phyloP scores from a whole-genome alignment of 2,329 filamentous ascomycete genomes.

The Sporothrix curviconia region DNA sequence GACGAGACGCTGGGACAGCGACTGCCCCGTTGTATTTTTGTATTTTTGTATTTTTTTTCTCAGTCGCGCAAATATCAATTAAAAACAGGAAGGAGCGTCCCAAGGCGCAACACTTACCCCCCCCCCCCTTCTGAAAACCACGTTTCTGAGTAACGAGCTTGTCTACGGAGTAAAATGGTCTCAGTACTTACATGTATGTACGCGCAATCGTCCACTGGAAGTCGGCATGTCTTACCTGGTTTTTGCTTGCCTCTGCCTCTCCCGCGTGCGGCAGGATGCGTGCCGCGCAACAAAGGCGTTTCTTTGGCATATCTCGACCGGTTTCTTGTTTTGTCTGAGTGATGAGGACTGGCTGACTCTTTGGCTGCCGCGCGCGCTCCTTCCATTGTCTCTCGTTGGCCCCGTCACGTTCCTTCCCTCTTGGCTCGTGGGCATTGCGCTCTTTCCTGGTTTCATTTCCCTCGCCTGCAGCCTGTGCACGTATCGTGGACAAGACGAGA shows the following conservation, averaged over 20 bases:
- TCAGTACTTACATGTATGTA: too few relatives aligned
- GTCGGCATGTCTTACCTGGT: neutral
- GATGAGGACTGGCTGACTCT: neutral
- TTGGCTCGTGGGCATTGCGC: neutral
- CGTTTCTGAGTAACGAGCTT: too few relatives aligned
- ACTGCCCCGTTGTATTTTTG: neutral
- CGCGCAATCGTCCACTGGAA: neutral
- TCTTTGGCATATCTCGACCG: neutral
- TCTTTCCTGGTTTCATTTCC: neutral
- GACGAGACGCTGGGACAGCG: slow-evolving; percentile 17
- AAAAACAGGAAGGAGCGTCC: too few relatives aligned
- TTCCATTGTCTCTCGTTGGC: neutral
- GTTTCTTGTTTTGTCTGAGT: neutral
- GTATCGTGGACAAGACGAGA: too few relatives aligned
- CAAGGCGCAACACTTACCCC: too few relatives aligned
- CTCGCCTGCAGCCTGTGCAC: too few relatives aligned
- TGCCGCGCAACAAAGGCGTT: neutral
- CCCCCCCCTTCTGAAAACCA: too few relatives aligned
- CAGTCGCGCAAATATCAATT: too few relatives aligned
- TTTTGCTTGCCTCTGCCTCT: neutral
- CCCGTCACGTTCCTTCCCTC: neutral
- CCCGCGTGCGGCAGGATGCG: neutral
- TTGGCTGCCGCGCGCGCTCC: neutral
- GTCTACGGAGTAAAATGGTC: neutral
- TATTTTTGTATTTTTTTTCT: neutral